Evolutionary conservation across 2,329 filamentous ascomycete species (phyloP), one percentile per base, ranked within the genome.

Genomic region (Chaetomiaceae sp.): DNA sequence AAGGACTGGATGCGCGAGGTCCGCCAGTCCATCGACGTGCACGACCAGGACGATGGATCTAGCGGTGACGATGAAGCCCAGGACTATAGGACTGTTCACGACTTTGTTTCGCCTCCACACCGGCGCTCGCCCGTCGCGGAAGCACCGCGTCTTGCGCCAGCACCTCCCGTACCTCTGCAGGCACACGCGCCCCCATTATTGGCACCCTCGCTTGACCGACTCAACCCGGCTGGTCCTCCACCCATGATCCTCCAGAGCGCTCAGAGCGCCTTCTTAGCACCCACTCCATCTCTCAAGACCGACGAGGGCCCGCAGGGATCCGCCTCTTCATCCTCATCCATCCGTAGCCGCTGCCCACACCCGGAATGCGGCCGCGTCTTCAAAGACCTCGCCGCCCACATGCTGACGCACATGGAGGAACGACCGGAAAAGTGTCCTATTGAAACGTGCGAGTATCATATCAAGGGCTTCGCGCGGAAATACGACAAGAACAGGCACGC

Each of bases 401-500:
- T 96, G 87, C 81, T 97, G 59, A 99, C 93, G 0, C 93, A 99
- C 67, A 89, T 95, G 70, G 86, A 86, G 54, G 90, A 96, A 70
- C 79, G 93, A 25, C 93, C 93, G 0, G 92, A 97, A 65, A 97
- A 97, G 68, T 99, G 93, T 67, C 92, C 92, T 0, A 96, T 97
- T 53, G 78, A 86, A 50, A 91, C 85, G 2, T 97, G 92, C 73
- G 90, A 96, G 63, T 97, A 96, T 66, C 87, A 96, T 69, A 78
- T 80, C 60, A 97, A 96, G 68, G 92, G 92, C 0, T 97, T 97
- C 64, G 92, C 92, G 3, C 80, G 92, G 55, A 97, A 97, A 69
- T 99, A 97, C 66, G 93, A 97, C 73, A 96, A 96, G 76, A 97
- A 97, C 68, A 77, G 93, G 12, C 93, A 99, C 66, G 95, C 92